These are phyloP conservation scores for Fusarium graminum DNA, from an alignment of 2,329 filamentous ascomycete species.

Conservation along the genomic window DNA sequence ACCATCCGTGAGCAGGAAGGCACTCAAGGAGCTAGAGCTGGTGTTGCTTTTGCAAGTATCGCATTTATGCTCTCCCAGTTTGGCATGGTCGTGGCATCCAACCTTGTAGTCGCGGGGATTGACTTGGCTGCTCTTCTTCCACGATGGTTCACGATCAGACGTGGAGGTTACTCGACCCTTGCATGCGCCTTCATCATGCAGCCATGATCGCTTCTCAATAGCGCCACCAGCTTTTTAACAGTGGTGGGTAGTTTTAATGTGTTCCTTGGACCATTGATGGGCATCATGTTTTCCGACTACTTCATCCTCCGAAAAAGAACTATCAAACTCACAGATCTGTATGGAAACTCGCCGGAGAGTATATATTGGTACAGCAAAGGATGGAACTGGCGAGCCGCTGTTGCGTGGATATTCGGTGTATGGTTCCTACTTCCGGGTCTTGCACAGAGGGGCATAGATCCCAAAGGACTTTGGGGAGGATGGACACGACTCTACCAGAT, in stretches of 20 bases:
- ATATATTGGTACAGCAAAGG: constrained; percentile 1
- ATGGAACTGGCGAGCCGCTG: constrained; percentile 1
- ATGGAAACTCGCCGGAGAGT: background rate
- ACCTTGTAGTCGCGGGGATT: constrained; percentile 14
- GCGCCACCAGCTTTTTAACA: background rate
- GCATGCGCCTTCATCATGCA: constrained; percentile 5
- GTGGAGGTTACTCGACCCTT: background rate
- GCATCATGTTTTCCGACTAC: background rate
- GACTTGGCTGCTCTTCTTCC: constrained; percentile 9
- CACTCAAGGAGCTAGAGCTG: constrained; percentile 14
- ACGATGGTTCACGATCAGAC: constrained; percentile 6
- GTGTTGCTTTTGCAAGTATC: constrained; percentile 30
- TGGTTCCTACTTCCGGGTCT: constrained; percentile 5
- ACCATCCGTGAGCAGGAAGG: constrained; percentile 16
- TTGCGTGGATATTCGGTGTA: background rate
- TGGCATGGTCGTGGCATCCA: constrained; percentile 25
- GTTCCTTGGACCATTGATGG: background rate
- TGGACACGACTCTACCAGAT: background rate
- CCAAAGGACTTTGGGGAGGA: background rate
- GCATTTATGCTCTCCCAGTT: constrained; percentile 34
- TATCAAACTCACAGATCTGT: background rate
- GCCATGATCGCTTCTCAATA: constrained; percentile 11
- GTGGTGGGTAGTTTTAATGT: constrained; percentile 4
- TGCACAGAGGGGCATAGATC: background rate
- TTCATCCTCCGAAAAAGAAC: background rate